phyloP scores from a whole-genome alignment of 306 rosid genomes.

The Mimosa bimucronata region DNA sequence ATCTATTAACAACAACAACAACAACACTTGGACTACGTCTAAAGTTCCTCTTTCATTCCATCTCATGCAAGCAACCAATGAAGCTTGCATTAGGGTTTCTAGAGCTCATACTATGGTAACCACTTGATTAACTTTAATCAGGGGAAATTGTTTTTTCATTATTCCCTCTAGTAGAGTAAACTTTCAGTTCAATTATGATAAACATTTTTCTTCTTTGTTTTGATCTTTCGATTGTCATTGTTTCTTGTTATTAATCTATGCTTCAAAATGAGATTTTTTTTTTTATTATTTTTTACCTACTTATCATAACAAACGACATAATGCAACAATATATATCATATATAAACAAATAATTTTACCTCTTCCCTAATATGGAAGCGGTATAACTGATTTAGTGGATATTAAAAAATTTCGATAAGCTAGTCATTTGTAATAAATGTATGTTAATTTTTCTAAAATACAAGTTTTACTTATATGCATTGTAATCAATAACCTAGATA shows the following conservation, averaged over 20 bases:
- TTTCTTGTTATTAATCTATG: too few species aligned
- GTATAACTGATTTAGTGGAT: too few species aligned
- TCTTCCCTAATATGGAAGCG: too few species aligned
- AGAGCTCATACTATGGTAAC: slow-evolving; percentile 47
- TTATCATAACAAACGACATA: too few species aligned
- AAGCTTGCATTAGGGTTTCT: slow-evolving; percentile 34
- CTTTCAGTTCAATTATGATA: neutral
- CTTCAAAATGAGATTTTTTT: neutral
- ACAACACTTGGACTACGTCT: neutral
- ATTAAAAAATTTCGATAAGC: too few species aligned
- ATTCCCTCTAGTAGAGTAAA: neutral
- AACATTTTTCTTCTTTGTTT: neutral
- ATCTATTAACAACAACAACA: slow-evolving; percentile 16
- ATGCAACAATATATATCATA: neutral
- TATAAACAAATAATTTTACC: too few species aligned
- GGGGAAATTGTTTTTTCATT: neutral
- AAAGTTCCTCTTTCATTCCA: neutral
- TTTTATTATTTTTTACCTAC: neutral
- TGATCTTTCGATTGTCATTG: neutral
- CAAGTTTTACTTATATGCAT: too few species aligned
- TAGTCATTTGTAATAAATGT: too few species aligned
- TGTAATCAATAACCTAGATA: too few species aligned
- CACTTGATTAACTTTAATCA: slow-evolving; percentile 25
- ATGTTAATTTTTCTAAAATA: too few species aligned
- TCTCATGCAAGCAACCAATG: slow-evolving; percentile 12